Evolutionary conservation across 345 rosid genomes (phyloP).

Genomic region (Linum usitatissimum): DNA sequence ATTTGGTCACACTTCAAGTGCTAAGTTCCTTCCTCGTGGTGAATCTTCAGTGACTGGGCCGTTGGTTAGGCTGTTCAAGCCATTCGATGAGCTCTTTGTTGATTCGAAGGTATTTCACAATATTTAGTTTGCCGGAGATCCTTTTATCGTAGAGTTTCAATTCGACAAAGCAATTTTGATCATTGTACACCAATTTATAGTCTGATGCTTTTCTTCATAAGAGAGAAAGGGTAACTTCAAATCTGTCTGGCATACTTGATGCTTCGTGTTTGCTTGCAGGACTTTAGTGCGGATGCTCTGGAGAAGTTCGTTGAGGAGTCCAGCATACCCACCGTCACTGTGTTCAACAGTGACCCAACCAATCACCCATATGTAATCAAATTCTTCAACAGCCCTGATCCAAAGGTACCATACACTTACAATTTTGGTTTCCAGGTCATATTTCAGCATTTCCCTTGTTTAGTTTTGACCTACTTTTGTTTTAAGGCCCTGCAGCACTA

Average conservation of each 20-base stretch:
- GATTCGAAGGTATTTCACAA: conserved; percentile 55
- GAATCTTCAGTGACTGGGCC: conserved; percentile 81
- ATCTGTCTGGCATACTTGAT: not conserved
- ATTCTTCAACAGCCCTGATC: conserved; percentile 57
- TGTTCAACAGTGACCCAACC: conserved; percentile 59
- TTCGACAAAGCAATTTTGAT: not conserved
- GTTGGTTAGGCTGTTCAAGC: conserved; percentile 82
- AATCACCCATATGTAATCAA: conserved; percentile 71
- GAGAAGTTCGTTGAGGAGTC: conserved; percentile 76
- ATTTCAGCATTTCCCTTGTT: not conserved
- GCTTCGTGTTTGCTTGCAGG: conserved; percentile 32
- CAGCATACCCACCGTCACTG: conserved; percentile 59
- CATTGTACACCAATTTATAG: no score
- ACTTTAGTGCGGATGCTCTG: conserved; percentile 55
- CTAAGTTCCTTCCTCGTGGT: conserved; percentile 85
- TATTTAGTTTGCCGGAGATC: not conserved
- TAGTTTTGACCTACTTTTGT: not conserved
- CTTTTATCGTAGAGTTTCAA: not conserved
- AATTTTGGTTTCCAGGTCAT: not conserved
- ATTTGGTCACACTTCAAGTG: conserved; percentile 75
- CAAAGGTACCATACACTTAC: conserved; percentile 38
- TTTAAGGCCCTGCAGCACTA: not conserved
- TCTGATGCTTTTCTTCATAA: not conserved
- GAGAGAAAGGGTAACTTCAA: not conserved
- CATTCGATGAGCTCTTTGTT: conserved; percentile 78